phyloP scores from a whole-genome alignment of 164 flowering plant genomes.

The Platanus orientalis region DNA sequence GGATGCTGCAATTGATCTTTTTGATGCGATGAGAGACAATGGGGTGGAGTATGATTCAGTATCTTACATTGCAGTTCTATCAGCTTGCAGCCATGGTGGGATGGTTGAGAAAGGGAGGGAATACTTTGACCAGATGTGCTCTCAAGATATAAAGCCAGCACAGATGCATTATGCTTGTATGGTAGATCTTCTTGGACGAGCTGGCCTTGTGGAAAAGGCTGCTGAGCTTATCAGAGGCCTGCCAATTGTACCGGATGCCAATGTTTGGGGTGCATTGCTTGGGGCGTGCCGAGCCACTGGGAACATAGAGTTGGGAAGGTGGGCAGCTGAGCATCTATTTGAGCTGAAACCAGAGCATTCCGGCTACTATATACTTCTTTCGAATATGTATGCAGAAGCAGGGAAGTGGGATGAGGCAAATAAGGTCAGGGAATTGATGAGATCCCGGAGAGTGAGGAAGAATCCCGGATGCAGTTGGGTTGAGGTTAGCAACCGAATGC shows the following conservation, averaged over 20 bases:
- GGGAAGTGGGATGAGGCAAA: slow-evolving; percentile 18
- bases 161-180: slow-evolving; percentile 4
- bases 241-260: slow-evolving; percentile 7
- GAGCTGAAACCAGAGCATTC: slow-evolving; percentile 8
- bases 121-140: slow-evolving; percentile 4
- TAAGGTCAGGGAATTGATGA: slow-evolving; percentile 11
- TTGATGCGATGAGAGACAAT: slow-evolving; percentile 19
- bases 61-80: slow-evolving; percentile 38
- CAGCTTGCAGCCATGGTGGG: slow-evolving; percentile 47
- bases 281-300: slow-evolving; percentile 6
- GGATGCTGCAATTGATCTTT: slow-evolving; percentile 27
- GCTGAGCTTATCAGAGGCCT: neutral
- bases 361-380: slow-evolving; percentile 10
- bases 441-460: slow-evolving; percentile 9
- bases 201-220: slow-evolving; percentile 6
- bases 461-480: slow-evolving; percentile 11
- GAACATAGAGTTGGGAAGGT: slow-evolving; percentile 2
- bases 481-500: neutral
- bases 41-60: slow-evolving; percentile 4
- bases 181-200: slow-evolving; percentile 15
- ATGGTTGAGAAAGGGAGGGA: slow-evolving; percentile 19
- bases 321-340: slow-evolving; percentile 11
- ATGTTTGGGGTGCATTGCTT: slow-evolving; percentile 9
- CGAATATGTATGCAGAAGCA: slow-evolving; percentile 16
- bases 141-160: slow-evolving; percentile 3